These are phyloP conservation scores for Mortierella sp. DNA, from an alignment of 371 early-diverging fungal genomes.

Conservation along the genomic window DNA sequence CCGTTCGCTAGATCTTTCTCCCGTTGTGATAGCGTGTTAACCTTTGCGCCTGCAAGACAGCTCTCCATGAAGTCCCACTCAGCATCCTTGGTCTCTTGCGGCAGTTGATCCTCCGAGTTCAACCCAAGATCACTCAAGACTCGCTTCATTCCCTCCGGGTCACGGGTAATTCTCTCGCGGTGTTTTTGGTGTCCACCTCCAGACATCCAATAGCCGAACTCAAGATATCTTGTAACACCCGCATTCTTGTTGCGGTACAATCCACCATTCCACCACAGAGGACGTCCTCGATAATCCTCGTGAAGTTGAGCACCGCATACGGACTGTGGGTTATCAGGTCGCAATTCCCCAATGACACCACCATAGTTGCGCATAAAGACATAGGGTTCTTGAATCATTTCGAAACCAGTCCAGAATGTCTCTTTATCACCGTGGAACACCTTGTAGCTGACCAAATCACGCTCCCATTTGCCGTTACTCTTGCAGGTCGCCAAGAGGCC, in stretches of 20 bases:
- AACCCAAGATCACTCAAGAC: slow-evolving; percentile 28
- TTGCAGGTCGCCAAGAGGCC: slow-evolving; percentile 46
- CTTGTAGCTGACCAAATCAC: slow-evolving; percentile 62
- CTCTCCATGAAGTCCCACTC: slow-evolving; percentile 47
- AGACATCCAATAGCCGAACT: slow-evolving; percentile 57
- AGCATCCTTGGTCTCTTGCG: slow-evolving; percentile 29
- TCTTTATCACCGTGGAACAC: slow-evolving; percentile 71
- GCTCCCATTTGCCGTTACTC: slow-evolving; percentile 54
- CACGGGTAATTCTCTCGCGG: slow-evolving; percentile 26
- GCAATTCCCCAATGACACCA: slow-evolving; percentile 71
- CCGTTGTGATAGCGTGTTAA: slow-evolving; percentile 15
- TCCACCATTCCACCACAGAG: slow-evolving; percentile 70
- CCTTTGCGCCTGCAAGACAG: slow-evolving; percentile 35
- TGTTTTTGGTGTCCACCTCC: slow-evolving; percentile 53
- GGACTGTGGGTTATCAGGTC: slow-evolving; percentile 58
- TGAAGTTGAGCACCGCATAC: slow-evolving; percentile 71
- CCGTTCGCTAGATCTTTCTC: slow-evolving; percentile 35
- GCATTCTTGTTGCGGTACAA: slow-evolving; percentile 63
- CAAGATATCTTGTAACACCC: slow-evolving; percentile 56
- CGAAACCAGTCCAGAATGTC: slow-evolving; percentile 72
- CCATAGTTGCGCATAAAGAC: slow-evolving; percentile 67
- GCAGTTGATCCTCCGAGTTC: slow-evolving; percentile 18
- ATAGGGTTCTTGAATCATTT: slow-evolving; percentile 70
- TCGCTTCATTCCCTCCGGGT: slow-evolving; percentile 18
- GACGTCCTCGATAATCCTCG: slow-evolving; percentile 55